Evolutionary conservation across 345 rosid species (phyloP).

Genomic region (Raphanus sativus): DNA sequence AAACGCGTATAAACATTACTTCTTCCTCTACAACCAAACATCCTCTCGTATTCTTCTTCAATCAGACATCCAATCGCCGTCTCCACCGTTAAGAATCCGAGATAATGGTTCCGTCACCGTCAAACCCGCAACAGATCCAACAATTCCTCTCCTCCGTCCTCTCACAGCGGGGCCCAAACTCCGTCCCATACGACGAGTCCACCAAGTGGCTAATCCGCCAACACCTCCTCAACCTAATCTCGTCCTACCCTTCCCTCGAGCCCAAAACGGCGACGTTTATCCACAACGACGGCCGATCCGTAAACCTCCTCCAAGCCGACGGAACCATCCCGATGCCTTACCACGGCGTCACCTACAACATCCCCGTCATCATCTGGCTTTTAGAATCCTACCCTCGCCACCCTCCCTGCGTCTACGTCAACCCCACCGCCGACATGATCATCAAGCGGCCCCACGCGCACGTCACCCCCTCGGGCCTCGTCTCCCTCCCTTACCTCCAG

Average conservation of each 20-base stretch:
- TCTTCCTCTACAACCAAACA: not conserved
- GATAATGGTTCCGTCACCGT: slow-evolving; percentile 42
- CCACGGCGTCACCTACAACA: slow-evolving; percentile 86
- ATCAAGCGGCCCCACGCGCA: slow-evolving; percentile 85
- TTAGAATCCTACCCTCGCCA: slow-evolving; percentile 91
- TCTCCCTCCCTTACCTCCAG: slow-evolving; percentile 75
- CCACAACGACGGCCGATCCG: slow-evolving; percentile 98
- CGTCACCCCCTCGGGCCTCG: slow-evolving; percentile 89
- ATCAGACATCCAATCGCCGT: slow-evolving; percentile 14
- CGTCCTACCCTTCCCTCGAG: slow-evolving; percentile 69
- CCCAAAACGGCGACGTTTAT: slow-evolving; percentile 89
- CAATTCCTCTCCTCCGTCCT: slow-evolving; percentile 88
- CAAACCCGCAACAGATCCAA: slow-evolving; percentile 56
- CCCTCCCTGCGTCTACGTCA: slow-evolving; percentile 86
- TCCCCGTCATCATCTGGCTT: slow-evolving; percentile 93
- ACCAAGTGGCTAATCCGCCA: slow-evolving; percentile 93
- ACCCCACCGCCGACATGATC: slow-evolving; percentile 95
- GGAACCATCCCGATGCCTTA: slow-evolving; percentile 89
- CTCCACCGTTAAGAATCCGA: slow-evolving; percentile 13
- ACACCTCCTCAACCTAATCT: slow-evolving; percentile 68
- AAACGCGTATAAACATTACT: not conserved
- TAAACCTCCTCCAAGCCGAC: slow-evolving; percentile 90
- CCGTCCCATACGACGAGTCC: slow-evolving; percentile 84
- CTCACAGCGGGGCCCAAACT: slow-evolving; percentile 84
- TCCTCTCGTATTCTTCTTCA: not conserved